These are phyloP conservation scores for Tetrapisispora pingtungensis DNA, from an alignment of 805 yeast genomes.

Conservation along the genomic window DNA sequence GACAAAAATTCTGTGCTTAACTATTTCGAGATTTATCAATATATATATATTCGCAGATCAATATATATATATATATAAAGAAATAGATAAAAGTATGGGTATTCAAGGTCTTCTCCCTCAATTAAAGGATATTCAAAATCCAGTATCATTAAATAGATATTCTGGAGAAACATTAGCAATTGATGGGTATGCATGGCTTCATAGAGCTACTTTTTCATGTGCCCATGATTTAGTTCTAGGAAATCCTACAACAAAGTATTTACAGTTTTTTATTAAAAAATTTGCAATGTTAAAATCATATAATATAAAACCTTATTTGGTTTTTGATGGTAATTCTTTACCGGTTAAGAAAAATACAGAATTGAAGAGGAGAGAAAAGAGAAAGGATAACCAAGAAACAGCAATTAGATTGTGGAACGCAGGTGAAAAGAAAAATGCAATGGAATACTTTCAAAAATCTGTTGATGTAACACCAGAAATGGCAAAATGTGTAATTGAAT, in stretches of 20 bases:
- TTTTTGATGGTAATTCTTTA: constrained; percentile 85
- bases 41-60: no score
- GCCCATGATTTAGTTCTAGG: constrained; percentile 71
- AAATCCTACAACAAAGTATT: constrained; percentile 58
- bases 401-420: constrained; percentile 43
- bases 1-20: no score
- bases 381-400: constrained; percentile 47
- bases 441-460: constrained; percentile 61
- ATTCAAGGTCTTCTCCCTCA: constrained; percentile 74
- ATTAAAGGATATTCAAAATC: constrained; percentile 61
- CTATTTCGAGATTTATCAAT: no score
- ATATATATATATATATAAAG: no score
- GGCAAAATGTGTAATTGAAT: constrained; percentile 79
- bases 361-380: constrained; percentile 43
- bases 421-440: constrained; percentile 54
- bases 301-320: constrained; percentile 74
- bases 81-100: constrained; percentile 44
- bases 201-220: constrained; percentile 73
- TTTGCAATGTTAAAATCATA: constrained; percentile 53
- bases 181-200: constrained; percentile 97
- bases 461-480: constrained; percentile 83
- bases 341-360: constrained; percentile 75
- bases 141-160: constrained; percentile 46
- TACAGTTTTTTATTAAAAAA: constrained; percentile 58
- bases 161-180: constrained; percentile 74